Evolutionary conservation across 2,329 filamentous ascomycete genomes (phyloP).

Genomic region (Neophaeococcomyces aloes): DNA sequence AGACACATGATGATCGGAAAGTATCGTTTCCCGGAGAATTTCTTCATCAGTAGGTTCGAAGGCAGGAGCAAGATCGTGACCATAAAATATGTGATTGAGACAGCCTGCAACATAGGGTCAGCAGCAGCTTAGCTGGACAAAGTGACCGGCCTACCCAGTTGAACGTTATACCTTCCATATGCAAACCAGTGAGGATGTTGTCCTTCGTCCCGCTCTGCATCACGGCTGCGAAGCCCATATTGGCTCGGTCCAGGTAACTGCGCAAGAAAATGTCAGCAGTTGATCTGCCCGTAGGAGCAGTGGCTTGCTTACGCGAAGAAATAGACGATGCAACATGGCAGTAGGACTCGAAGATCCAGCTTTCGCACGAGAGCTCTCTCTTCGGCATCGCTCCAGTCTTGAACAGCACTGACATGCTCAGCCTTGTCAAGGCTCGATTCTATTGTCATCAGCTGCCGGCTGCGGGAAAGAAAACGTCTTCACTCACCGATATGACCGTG

Average conservation of each 20-base stretch:
- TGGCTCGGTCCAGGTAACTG: conserved; percentile 17
- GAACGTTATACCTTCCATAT: conserved; percentile 16
- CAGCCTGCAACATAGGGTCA: conserved; percentile 8
- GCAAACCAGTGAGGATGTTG: conserved; percentile 10
- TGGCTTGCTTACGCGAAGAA: conserved; percentile 14
- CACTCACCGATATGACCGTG: conserved; percentile 9
- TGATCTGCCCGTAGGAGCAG: background rate
- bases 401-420: conserved; percentile 11
- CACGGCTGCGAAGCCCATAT: conserved; percentile 17
- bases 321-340: conserved; percentile 17
- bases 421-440: conserved; percentile 10
- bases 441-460: background rate
- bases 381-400: conserved; percentile 17
- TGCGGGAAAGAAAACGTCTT: background rate
- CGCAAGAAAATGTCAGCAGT: background rate
- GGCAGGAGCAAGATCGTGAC: conserved; percentile 17
- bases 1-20: conserved; percentile 40
- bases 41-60: conserved; percentile 19
- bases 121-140: background rate
- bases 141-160: conserved; percentile 14
- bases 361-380: conserved; percentile 17
- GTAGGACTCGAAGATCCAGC: conserved; percentile 15
- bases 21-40: conserved; percentile 14
- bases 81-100: conserved; percentile 19
- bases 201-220: conserved; percentile 12